phyloP scores from a whole-genome alignment of 805 yeast species.

The Barnettozyma pratensis region DNA sequence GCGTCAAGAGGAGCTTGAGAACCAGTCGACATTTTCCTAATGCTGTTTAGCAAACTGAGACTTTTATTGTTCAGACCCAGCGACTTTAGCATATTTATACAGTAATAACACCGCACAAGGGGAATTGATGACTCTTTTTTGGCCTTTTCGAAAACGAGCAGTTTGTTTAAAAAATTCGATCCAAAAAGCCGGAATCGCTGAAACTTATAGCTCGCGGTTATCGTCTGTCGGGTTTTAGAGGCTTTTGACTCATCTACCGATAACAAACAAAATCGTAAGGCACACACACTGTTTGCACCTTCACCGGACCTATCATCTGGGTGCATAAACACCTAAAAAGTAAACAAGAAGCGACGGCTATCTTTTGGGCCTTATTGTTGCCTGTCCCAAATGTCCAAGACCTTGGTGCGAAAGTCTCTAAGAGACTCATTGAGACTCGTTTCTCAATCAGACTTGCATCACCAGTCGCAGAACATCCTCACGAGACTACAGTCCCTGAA shows the following conservation, averaged over 20 bases:
- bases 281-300: too few relatives aligned
- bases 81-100: slow-evolving; percentile 1
- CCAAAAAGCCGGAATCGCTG: not conserved
- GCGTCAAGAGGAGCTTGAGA: slow-evolving; percentile 45
- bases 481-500: slow-evolving; percentile 14
- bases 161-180: too few relatives aligned
- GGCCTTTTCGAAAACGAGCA: too few relatives aligned
- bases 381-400: not conserved
- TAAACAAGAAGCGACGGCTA: too few relatives aligned
- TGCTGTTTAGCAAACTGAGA: not conserved
- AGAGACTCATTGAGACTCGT: not conserved
- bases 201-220: not conserved
- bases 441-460: slow-evolving; percentile 15
- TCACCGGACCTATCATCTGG: too few relatives aligned
- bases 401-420: not conserved
- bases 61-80: not conserved
- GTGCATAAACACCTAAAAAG: too few relatives aligned
- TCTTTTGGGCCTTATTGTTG: too few relatives aligned
- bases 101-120: not conserved
- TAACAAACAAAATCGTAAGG: too few relatives aligned
- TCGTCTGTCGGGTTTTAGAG: not conserved
- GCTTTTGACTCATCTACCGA: not conserved
- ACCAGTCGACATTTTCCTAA: slow-evolving; percentile 8
- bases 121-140: not conserved
- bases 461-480: slow-evolving; percentile 25